These are phyloP conservation scores for Saccharomyces hybrid DNA, from an alignment of 1,139 yeast genomes.

Conservation along the genomic window DNA sequence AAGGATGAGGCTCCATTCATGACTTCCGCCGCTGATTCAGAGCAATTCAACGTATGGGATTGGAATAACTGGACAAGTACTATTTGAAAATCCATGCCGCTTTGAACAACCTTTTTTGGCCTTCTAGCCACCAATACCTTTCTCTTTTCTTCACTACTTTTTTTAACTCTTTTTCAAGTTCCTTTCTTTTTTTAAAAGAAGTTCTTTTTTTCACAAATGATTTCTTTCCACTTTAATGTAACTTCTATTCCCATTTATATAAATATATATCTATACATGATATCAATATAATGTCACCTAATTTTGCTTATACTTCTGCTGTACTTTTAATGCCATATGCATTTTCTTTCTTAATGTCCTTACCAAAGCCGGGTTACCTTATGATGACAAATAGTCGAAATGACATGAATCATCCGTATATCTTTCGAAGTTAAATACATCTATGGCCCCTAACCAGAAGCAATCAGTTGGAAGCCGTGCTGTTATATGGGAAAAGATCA, in stretches of 20 bases:
- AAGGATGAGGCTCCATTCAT: conserved; percentile 10
- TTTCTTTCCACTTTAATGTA: background rate
- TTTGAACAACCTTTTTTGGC: background rate
- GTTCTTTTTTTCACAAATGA: background rate
- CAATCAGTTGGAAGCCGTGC: background rate
- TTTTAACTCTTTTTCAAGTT: background rate
- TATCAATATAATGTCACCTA: background rate
- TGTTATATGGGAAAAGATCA: background rate
- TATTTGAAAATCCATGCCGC: background rate
- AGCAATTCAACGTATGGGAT: conserved; percentile 24
- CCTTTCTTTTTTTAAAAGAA: background rate
- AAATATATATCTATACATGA: background rate
- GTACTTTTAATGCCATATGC: background rate
- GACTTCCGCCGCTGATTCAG: conserved; percentile 31
- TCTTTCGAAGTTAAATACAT: background rate
- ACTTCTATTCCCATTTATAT: background rate
- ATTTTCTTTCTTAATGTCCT: background rate
- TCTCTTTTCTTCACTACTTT: background rate
- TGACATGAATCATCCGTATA: background rate
- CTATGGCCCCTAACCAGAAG: background rate
- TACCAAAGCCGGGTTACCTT: background rate
- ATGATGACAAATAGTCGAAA: background rate
- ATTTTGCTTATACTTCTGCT: background rate
- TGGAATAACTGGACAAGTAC: conserved; percentile 27
- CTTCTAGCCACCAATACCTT: background rate